phyloP scores from a whole-genome alignment of 306 rosid genomes.

The Crataegus laevigata region DNA sequence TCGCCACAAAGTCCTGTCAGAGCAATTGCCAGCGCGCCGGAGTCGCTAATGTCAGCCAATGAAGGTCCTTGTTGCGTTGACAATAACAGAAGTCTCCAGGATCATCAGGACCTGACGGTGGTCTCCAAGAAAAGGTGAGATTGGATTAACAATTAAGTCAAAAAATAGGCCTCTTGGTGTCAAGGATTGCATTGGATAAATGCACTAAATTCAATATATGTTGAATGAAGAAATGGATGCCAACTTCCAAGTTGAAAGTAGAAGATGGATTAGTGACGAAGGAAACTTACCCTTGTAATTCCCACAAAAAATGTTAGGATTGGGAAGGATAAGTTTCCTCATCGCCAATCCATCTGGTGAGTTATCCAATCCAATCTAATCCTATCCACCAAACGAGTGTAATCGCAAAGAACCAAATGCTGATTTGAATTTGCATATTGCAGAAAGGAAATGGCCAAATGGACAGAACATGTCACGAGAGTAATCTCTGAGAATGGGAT shows the following conservation, averaged over 20 bases:
- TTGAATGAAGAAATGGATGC: not conserved
- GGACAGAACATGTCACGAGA: slow-evolving; percentile 48
- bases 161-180: not conserved
- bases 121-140: slow-evolving; percentile 67
- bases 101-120: slow-evolving; percentile 36
- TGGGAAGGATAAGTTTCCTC: not conserved
- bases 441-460: slow-evolving; percentile 73
- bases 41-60: slow-evolving; percentile 43
- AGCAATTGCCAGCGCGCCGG: slow-evolving; percentile 19
- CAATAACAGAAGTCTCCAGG: slow-evolving; percentile 25
- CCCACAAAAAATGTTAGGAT: not conserved
- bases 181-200: not conserved
- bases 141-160: not conserved
- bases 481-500: slow-evolving; percentile 48
- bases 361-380: not conserved
- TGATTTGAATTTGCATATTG: slow-evolving; percentile 10
- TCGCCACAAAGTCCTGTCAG: slow-evolving; percentile 9
- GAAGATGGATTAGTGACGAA: not conserved
- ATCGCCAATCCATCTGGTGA: not conserved
- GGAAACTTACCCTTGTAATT: not conserved
- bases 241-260: not conserved
- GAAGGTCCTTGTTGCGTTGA: slow-evolving; percentile 54
- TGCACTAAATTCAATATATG: not conserved
- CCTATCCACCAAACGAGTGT: not conserved
- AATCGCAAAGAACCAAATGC: not conserved